These are phyloP conservation scores for Umbilicus rupestris DNA, from an alignment of 164 flowering plant species.

Conservation along the genomic window DNA sequence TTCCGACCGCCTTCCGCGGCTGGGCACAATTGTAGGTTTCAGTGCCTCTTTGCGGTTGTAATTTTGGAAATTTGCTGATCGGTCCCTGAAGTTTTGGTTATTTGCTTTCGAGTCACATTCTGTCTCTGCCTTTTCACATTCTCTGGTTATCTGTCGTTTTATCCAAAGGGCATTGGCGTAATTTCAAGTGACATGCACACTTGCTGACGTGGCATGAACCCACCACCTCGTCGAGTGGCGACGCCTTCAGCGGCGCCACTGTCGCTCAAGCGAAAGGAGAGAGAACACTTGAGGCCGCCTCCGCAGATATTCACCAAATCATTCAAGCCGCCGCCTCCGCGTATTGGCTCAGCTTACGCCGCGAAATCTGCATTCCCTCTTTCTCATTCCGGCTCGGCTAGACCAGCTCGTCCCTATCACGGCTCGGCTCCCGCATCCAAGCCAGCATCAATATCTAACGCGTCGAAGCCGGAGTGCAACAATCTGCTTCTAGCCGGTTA, in stretches of 20 bases:
- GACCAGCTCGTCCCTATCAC: no score
- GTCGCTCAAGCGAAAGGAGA: slow-evolving; percentile 4
- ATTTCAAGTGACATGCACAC: neutral
- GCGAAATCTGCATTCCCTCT: neutral
- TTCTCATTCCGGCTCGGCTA: neutral
- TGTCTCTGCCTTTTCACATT: neutral
- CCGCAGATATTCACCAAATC: neutral
- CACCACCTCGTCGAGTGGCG: slow-evolving; percentile 7
- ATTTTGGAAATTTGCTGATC: neutral
- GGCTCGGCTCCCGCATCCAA: neutral
- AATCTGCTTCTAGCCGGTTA: slow-evolving; percentile 14
- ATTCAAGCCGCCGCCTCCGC: neutral
- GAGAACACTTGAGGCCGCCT: neutral
- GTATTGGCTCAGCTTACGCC: neutral
- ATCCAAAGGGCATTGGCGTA: neutral
- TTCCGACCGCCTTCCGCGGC: neutral
- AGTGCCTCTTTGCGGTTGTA: neutral
- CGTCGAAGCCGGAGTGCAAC: neutral
- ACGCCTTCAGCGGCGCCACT: slow-evolving; percentile 3
- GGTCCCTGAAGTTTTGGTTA: neutral
- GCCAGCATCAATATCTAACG: neutral
- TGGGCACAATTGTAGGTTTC: neutral
- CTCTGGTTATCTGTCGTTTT: neutral
- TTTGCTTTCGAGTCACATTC: no score
- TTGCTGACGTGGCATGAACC: slow-evolving; percentile 9